Base-by-base conservation (phyloP, 768 basidiomycete genomes). In the Ramaria sp. region DNA sequence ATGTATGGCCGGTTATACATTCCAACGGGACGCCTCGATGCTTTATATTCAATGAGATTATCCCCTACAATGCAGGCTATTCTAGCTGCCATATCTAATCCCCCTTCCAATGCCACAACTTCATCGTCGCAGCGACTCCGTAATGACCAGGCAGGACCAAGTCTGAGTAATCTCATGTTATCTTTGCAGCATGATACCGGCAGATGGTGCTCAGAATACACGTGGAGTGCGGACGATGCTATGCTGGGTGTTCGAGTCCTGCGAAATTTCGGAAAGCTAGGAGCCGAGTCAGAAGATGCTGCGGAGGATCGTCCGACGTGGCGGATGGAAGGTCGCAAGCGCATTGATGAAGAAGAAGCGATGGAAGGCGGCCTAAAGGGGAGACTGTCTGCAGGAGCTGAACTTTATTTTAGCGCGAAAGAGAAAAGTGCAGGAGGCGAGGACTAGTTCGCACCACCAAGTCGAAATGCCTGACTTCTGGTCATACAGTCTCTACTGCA, bases 261-360 rank as follows among this genome's bases (percentile, higher is more conserved):
- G 48, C 91, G 93, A 64, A 96, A 98, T 64, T 97, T 96, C 70
- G 93, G 93, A 13, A 79, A 77, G 66, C 70, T 83, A 3, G 79
- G 59, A 75, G 15, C 61, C 59, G 50, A 56, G 67, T 12, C 61
- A 61, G 5, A 25, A n/a, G 71, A 70, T 24, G 64, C 69, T 58
- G 0, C 63, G 62, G 58, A 72, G 67, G 59, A 72, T 25, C 64
- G 65, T 58, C 39, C 62, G 18, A 47, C 50, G 55, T 25, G 48
- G 41, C 39, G 57, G 58, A 50, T 52, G 27, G 59, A 61, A n/a
- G 71, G 73, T 42, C 67, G 78, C 34, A 91, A 88, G 67, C 78
- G 93, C n/a, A 81, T 96, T 3, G 95, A 97, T 53, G 93, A 95
- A 64, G 93, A 95, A 69, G 94, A 96, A 45, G 85, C 87, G 25